Evolutionary conservation across 495 filamentous ascomycete species (phyloP).

Genomic region (Oleoguttula mirabilis): DNA sequence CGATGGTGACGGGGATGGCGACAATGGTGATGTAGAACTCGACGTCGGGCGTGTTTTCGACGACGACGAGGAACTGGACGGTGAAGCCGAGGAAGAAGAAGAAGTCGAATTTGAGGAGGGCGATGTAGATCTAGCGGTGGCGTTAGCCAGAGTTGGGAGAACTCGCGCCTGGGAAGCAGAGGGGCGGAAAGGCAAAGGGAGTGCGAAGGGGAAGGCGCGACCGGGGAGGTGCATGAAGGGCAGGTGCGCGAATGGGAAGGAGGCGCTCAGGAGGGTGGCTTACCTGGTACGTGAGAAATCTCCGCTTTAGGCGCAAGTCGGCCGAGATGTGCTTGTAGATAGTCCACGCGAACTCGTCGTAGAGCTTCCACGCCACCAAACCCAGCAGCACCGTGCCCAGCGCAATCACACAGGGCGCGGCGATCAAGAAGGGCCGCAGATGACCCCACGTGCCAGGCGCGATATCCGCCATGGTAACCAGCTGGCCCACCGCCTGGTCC

Average conservation of each 20-base stretch:
- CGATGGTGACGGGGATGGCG: slow-evolving; percentile 80
- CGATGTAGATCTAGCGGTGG: slow-evolving; percentile 82
- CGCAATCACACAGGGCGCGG: slow-evolving; percentile 73
- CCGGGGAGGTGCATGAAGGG: too few species aligned
- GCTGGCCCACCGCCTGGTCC: slow-evolving; percentile 46
- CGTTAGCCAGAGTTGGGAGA: slow-evolving; percentile 7
- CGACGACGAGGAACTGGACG: slow-evolving; percentile 91
- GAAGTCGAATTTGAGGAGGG: slow-evolving; percentile 96
- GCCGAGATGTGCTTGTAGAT: slow-evolving; percentile 99
- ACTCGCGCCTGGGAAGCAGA: too few species aligned
- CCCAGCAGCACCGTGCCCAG: slow-evolving; percentile 59
- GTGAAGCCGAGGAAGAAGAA: slow-evolving; percentile 99
- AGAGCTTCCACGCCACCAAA: slow-evolving; percentile 81
- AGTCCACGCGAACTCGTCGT: slow-evolving; percentile 97
- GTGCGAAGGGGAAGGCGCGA: not conserved
- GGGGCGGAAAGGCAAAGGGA: not conserved
- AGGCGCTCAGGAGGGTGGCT: slow-evolving; percentile 16
- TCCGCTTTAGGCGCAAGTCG: slow-evolving; percentile 89
- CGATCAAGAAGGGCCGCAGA: slow-evolving; percentile 64
- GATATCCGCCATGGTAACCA: slow-evolving; percentile 33
- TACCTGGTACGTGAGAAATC: slow-evolving; percentile 95
- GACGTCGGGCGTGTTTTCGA: slow-evolving; percentile 43
- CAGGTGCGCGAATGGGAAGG: slow-evolving; percentile 1
- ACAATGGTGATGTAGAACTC: slow-evolving; percentile 81
- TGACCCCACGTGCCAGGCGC: slow-evolving; percentile 41